Base-by-base conservation (phyloP, 805 yeast genomes). In the Ogataea haglerorum region DNA sequence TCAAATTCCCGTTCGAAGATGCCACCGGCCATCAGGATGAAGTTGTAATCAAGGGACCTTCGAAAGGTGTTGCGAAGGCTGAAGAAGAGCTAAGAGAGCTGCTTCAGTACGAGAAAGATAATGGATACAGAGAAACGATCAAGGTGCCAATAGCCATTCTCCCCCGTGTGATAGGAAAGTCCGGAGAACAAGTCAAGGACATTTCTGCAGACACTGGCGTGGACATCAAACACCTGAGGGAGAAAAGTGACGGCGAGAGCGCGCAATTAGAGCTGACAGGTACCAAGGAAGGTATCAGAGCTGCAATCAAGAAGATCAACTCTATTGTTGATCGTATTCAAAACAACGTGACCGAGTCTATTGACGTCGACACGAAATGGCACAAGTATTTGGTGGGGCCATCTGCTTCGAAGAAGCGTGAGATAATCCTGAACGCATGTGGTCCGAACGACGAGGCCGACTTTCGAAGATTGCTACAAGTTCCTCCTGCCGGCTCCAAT, bases 131-230 rank as follows among this genome's bases (percentile, higher is more conserved):
- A 43, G 71, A 78, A 49, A 65, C 68, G n/a, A 60, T 91, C 29
- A 59, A 67, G 34, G 82, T 93, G 37, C 95, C 96, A 27, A 60
- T 72, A 30, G 76, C 73, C 46, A 82, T 88, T n/a, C 75, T 91
- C 45, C 75, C 96, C 15, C 75, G 88, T 58, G 80, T 93, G 43
- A 89, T 93, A 60, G 99, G 99, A 55, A 88, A 85, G 57, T 72
- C 73, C 45, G 97, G 98, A 59, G 91, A 86, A 46, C 76, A 74
- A 37, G 83, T 93, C 56, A 85, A 81, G 47, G 86, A 84, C 56
- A 82, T 95, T 43, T 77, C 86, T 46, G 89, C 82, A 37, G 77
- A 73, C 29, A 67, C 80, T 27, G 85, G 82, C 33, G 77, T 80
- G 36, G 82, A 80, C 49, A 70, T 78, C 60, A 57, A 62, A 37